Conservation (phyloP, 495 filamentous ascomycete genomes). For the Parmelia sp. region DNA sequence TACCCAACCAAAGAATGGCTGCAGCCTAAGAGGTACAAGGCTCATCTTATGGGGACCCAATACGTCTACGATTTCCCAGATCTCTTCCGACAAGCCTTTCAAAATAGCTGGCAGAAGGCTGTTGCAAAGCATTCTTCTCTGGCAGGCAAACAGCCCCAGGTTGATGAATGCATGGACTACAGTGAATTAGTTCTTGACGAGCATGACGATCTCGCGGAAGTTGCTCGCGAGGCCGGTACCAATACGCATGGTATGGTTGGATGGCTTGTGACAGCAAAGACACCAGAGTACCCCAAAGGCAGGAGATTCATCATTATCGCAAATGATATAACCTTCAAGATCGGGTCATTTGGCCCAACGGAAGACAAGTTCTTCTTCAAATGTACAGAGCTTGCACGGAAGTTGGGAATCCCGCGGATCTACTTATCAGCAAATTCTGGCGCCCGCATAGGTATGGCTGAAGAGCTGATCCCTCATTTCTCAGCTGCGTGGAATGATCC, state of each 20-base stretch:
- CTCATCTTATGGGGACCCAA: constrained; percentile 97
- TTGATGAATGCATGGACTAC: constrained; percentile 92
- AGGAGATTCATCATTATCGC: constrained; percentile 91
- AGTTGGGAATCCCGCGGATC: constrained; percentile 89
- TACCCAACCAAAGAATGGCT: constrained; percentile 98
- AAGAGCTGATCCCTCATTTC: constrained; percentile 95
- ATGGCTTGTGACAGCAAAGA: constrained; percentile 93
- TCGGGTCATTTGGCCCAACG: constrained; percentile 90
- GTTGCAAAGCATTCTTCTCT: constrained; percentile 64
- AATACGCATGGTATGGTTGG: constrained; percentile 98
- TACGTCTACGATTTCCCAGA: constrained; percentile 99
- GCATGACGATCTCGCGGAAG: constrained; percentile 82
- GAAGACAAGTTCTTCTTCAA: constrained; percentile 99
- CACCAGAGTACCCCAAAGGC: constrained; percentile 93
- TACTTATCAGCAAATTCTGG: constrained; percentile 99
- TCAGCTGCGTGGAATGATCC: constrained; percentile 91
- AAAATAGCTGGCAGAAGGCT: constrained; percentile 83
- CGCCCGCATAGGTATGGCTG: constrained; percentile 93
- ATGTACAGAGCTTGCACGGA: constrained; percentile 91
- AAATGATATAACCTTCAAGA: constrained; percentile 99
- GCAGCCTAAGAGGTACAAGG: constrained; percentile 98
- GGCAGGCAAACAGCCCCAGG: constrained; percentile 70
- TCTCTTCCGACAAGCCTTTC: constrained; percentile 95
- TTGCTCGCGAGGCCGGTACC: constrained; percentile 86
- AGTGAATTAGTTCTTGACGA: constrained; percentile 92